phyloP scores from a whole-genome alignment of 768 basidiomycete species.

The Trametes gibbosa region DNA sequence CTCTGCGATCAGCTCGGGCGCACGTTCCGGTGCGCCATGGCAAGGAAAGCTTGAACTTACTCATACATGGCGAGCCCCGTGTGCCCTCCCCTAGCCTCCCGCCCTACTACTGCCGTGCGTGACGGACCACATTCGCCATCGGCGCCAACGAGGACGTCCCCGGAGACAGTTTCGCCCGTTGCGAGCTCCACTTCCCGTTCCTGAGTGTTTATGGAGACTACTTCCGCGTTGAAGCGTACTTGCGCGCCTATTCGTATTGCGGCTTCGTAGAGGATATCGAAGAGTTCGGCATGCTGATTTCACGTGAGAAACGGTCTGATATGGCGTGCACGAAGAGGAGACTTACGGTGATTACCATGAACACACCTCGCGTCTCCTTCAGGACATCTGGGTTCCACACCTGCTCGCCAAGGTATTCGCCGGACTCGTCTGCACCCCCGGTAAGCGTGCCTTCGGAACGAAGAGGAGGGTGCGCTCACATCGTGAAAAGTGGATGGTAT shows the following conservation, averaged over 20 bases:
- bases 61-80: slow-evolving; percentile 28
- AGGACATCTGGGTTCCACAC: slow-evolving; percentile 31
- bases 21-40: not conserved
- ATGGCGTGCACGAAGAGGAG: not conserved
- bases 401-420: slow-evolving; percentile 30
- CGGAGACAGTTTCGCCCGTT: slow-evolving; percentile 30
- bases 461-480: slow-evolving; percentile 17
- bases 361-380: slow-evolving; percentile 30
- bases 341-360: slow-evolving; percentile 31
- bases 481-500: slow-evolving; percentile 23
- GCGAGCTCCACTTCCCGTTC: slow-evolving; percentile 27
- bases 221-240: slow-evolving; percentile 28
- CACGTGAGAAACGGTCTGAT: not conserved
- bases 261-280: slow-evolving; percentile 31
- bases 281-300: slow-evolving; percentile 32
- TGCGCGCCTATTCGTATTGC: slow-evolving; percentile 28
- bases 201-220: slow-evolving; percentile 23
- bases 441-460: no score
- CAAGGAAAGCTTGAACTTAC: slow-evolving; percentile 20
- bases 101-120: slow-evolving; percentile 19
- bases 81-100: slow-evolving; percentile 10
- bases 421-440: slow-evolving; percentile 24
- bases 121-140: slow-evolving; percentile 31
- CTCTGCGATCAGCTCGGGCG: not conserved
- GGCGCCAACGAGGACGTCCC: slow-evolving; percentile 38